A percentile compares a stretch with the other conserved stretches of the same genome.
Evolutionary conservation across 2,329 filamentous ascomycete genomes (phyloP).

Genomic region (Lojkania enalia): DNA sequence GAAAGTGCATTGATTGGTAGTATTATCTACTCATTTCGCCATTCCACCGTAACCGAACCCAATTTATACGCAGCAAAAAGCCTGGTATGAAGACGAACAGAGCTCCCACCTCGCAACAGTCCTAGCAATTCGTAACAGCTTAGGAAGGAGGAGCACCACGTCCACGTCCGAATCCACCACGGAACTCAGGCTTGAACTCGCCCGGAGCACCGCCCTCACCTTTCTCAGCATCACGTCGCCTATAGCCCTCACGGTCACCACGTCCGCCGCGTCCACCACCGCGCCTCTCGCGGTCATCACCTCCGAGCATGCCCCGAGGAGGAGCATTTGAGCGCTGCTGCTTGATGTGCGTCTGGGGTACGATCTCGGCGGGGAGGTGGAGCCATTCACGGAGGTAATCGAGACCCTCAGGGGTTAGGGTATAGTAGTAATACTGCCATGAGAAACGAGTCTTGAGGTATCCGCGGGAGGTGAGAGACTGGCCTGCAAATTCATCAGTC

Average conservation of each 20-base stretch:
- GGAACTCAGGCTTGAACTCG: slow-evolving; percentile 50
- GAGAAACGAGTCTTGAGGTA: slow-evolving; percentile 99
- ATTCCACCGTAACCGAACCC: slow-evolving; percentile 37
- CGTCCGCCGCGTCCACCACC: slow-evolving; percentile 62
- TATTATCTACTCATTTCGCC: slow-evolving; percentile 46
- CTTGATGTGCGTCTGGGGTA: slow-evolving; percentile 99
- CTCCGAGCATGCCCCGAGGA: slow-evolving; percentile 95
- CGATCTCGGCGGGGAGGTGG: slow-evolving; percentile 98
- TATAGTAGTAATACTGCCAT: slow-evolving; percentile 83
- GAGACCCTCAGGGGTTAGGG: slow-evolving; percentile 98
- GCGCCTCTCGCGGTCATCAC: slow-evolving; percentile 78
- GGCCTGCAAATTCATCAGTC: slow-evolving; percentile 50
- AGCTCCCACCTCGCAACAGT: slow-evolving; percentile 12
- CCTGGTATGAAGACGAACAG: slow-evolving; percentile 30
- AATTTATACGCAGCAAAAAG: slow-evolving; percentile 37
- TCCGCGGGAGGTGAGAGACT: slow-evolving; percentile 96
- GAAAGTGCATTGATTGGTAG: too few species aligned
- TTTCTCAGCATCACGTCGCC: slow-evolving; percentile 71
- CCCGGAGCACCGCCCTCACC: slow-evolving; percentile 45
- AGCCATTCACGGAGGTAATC: slow-evolving; percentile 99
- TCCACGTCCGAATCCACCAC: slow-evolving; percentile 48
- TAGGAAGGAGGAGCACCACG: slow-evolving; percentile 46
- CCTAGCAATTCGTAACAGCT: slow-evolving; percentile 21
- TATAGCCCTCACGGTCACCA: slow-evolving; percentile 80
- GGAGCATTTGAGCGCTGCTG: slow-evolving; percentile 98